Conservation (phyloP, 768 basidiomycete species). For the Crucibulum laeve region DNA sequence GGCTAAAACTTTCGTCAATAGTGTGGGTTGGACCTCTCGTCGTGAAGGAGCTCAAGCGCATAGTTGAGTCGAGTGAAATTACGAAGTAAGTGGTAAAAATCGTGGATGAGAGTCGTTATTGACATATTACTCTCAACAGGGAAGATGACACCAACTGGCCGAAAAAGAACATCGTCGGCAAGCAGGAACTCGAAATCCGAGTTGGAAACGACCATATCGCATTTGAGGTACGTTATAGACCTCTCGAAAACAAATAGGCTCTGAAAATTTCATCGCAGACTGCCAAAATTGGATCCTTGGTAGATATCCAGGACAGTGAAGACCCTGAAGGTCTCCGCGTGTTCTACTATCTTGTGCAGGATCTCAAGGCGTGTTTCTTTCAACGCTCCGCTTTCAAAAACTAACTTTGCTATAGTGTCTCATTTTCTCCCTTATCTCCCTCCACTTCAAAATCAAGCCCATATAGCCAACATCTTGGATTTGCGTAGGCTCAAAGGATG, state of each 20-base stretch:
- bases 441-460: conserved; percentile 99
- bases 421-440: conserved; percentile 95
- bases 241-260: not conserved
- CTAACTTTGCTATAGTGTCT: conserved; percentile 60
- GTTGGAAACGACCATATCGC: conserved; percentile 94
- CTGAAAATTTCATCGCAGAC: conserved; percentile 50
- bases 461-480: conserved; percentile 43
- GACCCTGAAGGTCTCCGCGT: conserved; percentile 97
- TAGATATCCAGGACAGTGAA: conserved; percentile 95
- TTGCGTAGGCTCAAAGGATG: too few relatives aligned
- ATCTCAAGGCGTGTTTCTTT: conserved; percentile 71
- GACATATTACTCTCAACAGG: conserved; percentile 35
- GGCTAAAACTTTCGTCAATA: conserved; percentile 24
- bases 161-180: conserved; percentile 97
- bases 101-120: not conserved
- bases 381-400: conserved; percentile 2
- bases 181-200: conserved; percentile 96
- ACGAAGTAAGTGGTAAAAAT: conserved; percentile 62
- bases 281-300: conserved; percentile 94
- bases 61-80: conserved; percentile 91
- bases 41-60: conserved; percentile 90
- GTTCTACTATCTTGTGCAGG: conserved; percentile 98
- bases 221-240: conserved; percentile 68
- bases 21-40: conserved; percentile 95
- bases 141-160: conserved; percentile 99